These are phyloP conservation scores for Canna indica DNA, from an alignment of 176 grass and related monocot species.

Conservation along the genomic window DNA sequence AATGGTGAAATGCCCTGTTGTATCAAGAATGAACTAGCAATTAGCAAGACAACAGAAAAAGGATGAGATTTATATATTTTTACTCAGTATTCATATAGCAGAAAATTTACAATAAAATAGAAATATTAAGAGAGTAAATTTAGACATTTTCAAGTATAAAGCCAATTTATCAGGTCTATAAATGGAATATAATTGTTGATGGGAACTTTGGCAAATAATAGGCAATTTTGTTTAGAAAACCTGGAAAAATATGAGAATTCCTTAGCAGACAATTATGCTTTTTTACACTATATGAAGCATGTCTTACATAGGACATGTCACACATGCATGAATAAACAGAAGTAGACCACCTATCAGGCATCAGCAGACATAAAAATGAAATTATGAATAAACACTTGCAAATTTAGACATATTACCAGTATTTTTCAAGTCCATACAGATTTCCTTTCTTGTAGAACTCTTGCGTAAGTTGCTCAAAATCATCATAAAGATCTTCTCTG, in stretches of 20 bases:
- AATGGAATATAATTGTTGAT: too few relatives aligned
- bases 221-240: too few relatives aligned
- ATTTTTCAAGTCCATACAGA: constrained; percentile 98
- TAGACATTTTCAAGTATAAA: too few relatives aligned
- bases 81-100: not conserved
- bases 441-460: constrained; percentile 70
- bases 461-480: constrained; percentile 77
- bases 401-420: constrained; percentile 53
- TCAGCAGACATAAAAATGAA: constrained; percentile 5
- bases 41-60: not conserved
- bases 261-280: too few relatives aligned
- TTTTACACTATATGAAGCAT: too few relatives aligned
- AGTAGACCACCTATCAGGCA: not conserved
- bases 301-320: too few relatives aligned
- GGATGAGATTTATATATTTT: not conserved
- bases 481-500: constrained; percentile 68
- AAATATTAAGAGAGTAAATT: constrained; percentile 6
- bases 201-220: too few relatives aligned
- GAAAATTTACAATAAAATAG: not conserved
- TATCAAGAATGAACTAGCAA: not conserved
- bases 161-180: too few relatives aligned
- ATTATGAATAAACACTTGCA: constrained; percentile 10
- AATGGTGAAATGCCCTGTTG: constrained; percentile 94
- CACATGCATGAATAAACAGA: not conserved
- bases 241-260: too few relatives aligned